phyloP scores from a whole-genome alignment of 441 rosid genomes.

The Monsonia emarginata region DNA sequence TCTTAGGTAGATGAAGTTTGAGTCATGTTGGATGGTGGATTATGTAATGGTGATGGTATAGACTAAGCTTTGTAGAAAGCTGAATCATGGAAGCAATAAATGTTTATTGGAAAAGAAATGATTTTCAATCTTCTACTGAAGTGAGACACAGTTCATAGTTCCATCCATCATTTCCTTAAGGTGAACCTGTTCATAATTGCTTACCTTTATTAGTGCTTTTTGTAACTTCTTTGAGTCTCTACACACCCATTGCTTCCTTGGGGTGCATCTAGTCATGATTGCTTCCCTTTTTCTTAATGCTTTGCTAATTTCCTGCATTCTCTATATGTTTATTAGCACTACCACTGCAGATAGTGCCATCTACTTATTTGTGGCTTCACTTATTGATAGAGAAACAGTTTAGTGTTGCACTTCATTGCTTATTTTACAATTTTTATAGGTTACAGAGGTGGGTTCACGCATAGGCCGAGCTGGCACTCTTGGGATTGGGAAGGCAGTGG shows the following conservation, averaged over 20 bases:
- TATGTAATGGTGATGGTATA: background rate
- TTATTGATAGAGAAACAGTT: background rate
- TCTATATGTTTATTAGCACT: background rate
- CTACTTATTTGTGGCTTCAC: background rate
- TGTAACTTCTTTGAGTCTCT: background rate
- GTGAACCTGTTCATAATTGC: background rate
- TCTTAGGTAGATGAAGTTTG: background rate
- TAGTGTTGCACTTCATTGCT: conserved; percentile 5
- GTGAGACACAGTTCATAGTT: background rate
- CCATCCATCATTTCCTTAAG: background rate
- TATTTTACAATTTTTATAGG: conserved; percentile 33
- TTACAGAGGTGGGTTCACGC: conserved; percentile 76
- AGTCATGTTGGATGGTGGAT: too few relatives aligned
- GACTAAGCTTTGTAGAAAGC: background rate
- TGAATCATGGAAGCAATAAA: background rate
- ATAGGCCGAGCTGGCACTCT: conserved; percentile 81
- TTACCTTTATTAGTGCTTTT: background rate
- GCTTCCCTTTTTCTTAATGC: background rate
- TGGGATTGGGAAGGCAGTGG: conserved; percentile 84
- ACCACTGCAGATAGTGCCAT: background rate
- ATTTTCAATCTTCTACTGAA: background rate
- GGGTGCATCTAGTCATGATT: background rate
- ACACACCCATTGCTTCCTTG: background rate
- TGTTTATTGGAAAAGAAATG: background rate
- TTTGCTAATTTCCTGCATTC: background rate